phyloP scores from a whole-genome alignment of 2,329 filamentous ascomycete species.

The Thielaviopsis ethacetica region DNA sequence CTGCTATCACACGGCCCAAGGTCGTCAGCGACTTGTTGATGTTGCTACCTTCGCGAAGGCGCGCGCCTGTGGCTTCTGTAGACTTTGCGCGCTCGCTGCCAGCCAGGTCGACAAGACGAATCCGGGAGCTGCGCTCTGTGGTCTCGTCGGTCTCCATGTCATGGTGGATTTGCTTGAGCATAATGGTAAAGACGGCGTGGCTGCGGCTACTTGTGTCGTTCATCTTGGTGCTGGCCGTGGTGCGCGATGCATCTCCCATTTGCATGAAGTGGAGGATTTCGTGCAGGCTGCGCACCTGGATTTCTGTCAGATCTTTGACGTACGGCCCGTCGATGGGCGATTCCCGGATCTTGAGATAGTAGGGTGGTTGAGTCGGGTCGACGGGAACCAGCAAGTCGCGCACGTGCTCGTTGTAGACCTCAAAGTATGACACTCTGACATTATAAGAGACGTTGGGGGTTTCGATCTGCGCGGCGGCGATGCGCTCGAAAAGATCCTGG shows the following conservation, averaged over 20 bases:
- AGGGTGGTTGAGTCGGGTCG: conserved; percentile 51
- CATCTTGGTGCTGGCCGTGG: conserved; percentile 92
- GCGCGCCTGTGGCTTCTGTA: conserved; percentile 82
- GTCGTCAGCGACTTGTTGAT: conserved; percentile 99
- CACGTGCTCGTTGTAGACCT: conserved; percentile 98
- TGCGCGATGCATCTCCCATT: conserved; percentile 72
- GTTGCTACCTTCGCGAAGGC: conserved; percentile 85
- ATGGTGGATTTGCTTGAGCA: conserved; percentile 95
- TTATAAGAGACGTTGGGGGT: conserved; percentile 90
- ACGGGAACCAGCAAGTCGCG: conserved; percentile 77
- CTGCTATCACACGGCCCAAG: conserved; percentile 86
- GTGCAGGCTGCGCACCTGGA: conserved; percentile 69
- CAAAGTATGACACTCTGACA: conserved; percentile 94
- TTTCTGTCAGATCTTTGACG: conserved; percentile 89
- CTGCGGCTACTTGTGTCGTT: conserved; percentile 95
- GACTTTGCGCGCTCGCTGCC: conserved; percentile 90
- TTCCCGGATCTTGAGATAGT: conserved; percentile 95
- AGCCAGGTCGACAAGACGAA: conserved; percentile 85
- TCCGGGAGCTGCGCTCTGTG: conserved; percentile 83
- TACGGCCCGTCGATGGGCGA: conserved; percentile 91
- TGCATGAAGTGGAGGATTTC: conserved; percentile 89
- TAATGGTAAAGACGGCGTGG: conserved; percentile 95
- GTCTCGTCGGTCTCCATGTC: conserved; percentile 96
- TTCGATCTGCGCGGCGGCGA: conserved; percentile 59
- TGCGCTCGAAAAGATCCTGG: conserved; percentile 87